Base-by-base conservation (phyloP, 2,329 filamentous ascomycete genomes). In the Aspergillus persii region DNA sequence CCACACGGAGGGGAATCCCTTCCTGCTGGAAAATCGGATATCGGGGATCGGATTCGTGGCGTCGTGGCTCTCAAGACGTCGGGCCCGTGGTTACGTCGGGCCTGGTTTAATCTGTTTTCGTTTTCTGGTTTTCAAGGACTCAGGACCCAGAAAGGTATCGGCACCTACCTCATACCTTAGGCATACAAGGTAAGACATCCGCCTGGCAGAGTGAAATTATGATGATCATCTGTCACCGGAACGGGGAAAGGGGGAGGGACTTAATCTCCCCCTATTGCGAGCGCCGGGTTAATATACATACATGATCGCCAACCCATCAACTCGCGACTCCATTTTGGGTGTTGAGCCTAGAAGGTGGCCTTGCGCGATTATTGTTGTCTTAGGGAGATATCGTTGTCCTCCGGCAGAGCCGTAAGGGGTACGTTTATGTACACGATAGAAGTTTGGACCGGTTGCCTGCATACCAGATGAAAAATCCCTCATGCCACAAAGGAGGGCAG, bases 61-160 rank as follows among this genome's bases (percentile, higher is more conserved):
- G 41, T 56, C 50, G 56, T 61, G 59, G 60, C 65, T 63, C 61
- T 61, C 56, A 63, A 60, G 64, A 63, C 51, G 41, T 62, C 55
- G 46, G 58, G 58, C 58, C 55, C 62, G 63, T 51, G 65, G 63
- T 61, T 23, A 26, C 11, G 46, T 23, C 9, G 46, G 46, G 23
- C 46, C 26, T 50, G 30, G 27, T n/a, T 31, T 8, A 15, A 31
- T 15, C 15, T 12, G 18, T 50, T n/a, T 50, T 27, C 18, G 11
- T 27, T 4, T 33, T 50, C 27, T 9, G 31, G 27, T 41, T n/a
- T 41, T 31, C 18, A 23, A 23, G 18, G 18, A 23, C 18, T 23
- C 18, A 23, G 18, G 18, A 23, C 18, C 18, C 33, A 36, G 33
- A 12, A 12, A 36, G 33, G 33, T 12, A 36, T 12, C 9, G 15